These are phyloP conservation scores for Quercus wislizeni DNA, from an alignment of 306 rosid genomes.

Conservation along the genomic window DNA sequence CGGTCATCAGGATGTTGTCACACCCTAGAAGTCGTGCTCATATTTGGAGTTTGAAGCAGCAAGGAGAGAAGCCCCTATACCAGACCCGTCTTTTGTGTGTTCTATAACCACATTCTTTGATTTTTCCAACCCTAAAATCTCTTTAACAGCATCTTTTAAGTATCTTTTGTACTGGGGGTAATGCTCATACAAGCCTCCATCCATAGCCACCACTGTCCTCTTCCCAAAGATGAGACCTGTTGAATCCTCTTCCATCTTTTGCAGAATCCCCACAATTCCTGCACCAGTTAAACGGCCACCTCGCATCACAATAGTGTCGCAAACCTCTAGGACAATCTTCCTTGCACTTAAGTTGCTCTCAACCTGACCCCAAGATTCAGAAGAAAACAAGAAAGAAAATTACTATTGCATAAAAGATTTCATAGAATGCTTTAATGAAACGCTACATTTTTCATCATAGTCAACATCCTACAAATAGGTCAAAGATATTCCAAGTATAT, in stretches of 20 bases:
- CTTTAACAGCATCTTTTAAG: constrained; percentile 55
- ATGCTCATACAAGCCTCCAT: constrained; percentile 84
- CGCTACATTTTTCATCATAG: background rate
- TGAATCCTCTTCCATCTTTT: constrained; percentile 79
- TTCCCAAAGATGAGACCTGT: constrained; percentile 59
- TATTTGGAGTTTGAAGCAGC: constrained; percentile 89
- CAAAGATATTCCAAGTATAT: background rate
- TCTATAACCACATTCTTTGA: constrained; percentile 61
- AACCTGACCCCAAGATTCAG: constrained; percentile 37
- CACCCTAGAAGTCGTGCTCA: constrained; percentile 32
- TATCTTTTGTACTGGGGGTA: constrained; percentile 79
- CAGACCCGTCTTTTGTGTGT: constrained; percentile 86
- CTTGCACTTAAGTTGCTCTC: constrained; percentile 61
- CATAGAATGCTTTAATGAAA: background rate
- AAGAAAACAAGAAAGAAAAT: background rate
- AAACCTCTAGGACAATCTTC: constrained; percentile 73
- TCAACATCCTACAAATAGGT: background rate
- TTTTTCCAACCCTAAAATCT: constrained; percentile 60
- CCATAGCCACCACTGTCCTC: constrained; percentile 88
- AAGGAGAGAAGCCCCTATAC: constrained; percentile 92
- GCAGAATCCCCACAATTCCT: constrained; percentile 84
- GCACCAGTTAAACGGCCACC: constrained; percentile 97
- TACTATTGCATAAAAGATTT: background rate
- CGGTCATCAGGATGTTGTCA: background rate
- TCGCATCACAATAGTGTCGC: constrained; percentile 76